These are phyloP conservation scores for Vanilla planifolia DNA, from an alignment of 106 monocot species.

Conservation along the genomic window DNA sequence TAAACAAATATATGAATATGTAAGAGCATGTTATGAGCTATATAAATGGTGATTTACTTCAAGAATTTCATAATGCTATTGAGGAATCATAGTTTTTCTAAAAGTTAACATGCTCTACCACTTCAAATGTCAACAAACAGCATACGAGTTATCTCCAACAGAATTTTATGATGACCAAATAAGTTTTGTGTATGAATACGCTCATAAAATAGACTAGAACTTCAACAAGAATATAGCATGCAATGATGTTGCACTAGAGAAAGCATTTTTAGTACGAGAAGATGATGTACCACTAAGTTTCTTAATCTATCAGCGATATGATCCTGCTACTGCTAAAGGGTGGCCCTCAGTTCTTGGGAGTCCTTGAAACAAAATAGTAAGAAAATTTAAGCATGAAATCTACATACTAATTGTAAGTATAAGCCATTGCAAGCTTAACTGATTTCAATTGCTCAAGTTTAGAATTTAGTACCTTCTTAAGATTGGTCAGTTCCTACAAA, in stretches of 20 bases:
- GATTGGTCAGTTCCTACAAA: neutral
- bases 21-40: too few species aligned
- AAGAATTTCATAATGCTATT: too few species aligned
- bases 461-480: constrained; percentile 1
- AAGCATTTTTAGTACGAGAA: neutral
- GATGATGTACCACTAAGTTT: neutral
- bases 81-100: too few species aligned
- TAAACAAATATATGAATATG: too few species aligned
- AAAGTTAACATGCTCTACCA: too few species aligned
- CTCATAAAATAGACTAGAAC: too few species aligned
- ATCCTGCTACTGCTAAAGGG: constrained; percentile 1
- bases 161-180: too few species aligned
- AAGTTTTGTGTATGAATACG: too few species aligned
- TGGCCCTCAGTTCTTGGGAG: constrained; percentile 2
- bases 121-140: too few species aligned
- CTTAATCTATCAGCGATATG: constrained; percentile 3
- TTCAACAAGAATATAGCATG: too few species aligned
- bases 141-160: too few species aligned
- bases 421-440: neutral
- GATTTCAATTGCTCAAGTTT: constrained; percentile 8
- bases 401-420: neutral
- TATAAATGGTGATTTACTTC: too few species aligned
- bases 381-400: neutral
- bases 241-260: neutral
- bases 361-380: neutral